Evolutionary conservation across 768 basidiomycete species (phyloP), one percentile per base, ranked within the genome.

Genomic region (Leucogyrophana mollusca): DNA sequence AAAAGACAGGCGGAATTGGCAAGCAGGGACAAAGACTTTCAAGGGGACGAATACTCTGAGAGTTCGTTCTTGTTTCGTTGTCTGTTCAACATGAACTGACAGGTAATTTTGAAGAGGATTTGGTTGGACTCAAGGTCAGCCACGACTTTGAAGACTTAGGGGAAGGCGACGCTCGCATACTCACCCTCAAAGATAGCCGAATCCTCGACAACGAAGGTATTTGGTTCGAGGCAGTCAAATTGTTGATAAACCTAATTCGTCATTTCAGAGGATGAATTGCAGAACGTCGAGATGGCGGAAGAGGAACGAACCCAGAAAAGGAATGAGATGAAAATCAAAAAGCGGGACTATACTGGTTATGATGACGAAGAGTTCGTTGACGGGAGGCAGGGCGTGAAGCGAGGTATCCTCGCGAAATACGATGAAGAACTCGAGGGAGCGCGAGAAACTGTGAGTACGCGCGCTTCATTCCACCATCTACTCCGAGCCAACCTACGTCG

Each of bases 201-300:
- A 88, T 99, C 50, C 83, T 99, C 34, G 94, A 94, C 59, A 88
- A 93, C 50, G 94, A 97, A 78, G 94, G 94, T 90, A 55, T 46
- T 6, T 30, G 7, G 13, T 30, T 13, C 27, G n/a, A n/a, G n/a
- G n/a, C n/a, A 30, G 27, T 7, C 27, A 7, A 13, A 30, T 30
- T 7, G 27, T 30, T 30, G 27, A 13, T 30, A 30, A 6, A 30
- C 6, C 27, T 6, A 6, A 7, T 70, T 53, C 33, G 4, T 17
- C 22, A 49, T 24, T n/a, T 18, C 60, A 95, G 96, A 99, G 86
- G 96, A 99, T 66, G 96, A 95, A 67, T 78, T 99, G 11, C 90
- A 96, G 70, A 97, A 99, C 55, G 75, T 96, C 45, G 92, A 96
- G 58, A 81, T 98, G 78, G 93, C 91, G 0, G 94, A 96, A 61